These are phyloP conservation scores for Didymosphaeria variabile DNA, from an alignment of 2,329 filamentous ascomycete genomes.

Conservation along the genomic window DNA sequence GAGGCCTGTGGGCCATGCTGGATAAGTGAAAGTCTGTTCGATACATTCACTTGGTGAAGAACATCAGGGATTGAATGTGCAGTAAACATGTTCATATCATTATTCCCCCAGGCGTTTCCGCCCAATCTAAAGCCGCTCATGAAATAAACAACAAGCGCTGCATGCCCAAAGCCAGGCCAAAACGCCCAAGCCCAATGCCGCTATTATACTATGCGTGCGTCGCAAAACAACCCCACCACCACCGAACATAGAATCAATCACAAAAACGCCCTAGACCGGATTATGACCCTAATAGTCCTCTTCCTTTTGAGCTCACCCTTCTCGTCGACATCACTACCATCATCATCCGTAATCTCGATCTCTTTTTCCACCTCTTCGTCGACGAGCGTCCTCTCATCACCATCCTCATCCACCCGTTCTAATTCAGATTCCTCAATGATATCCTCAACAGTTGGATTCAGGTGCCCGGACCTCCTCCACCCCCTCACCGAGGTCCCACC, in stretches of 20 bases:
- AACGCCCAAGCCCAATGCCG: background rate
- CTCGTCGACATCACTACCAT: slow-evolving; percentile 22
- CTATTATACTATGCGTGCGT: background rate
- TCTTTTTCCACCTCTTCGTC: slow-evolving; percentile 24
- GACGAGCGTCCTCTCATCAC: slow-evolving; percentile 18
- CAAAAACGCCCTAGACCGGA: slow-evolving; percentile 48
- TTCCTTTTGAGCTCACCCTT: slow-evolving; percentile 38
- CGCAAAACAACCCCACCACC: background rate
- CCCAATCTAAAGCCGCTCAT: background rate
- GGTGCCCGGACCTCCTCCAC: slow-evolving; percentile 44
- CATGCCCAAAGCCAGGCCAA: slow-evolving; percentile 1
- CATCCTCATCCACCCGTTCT: slow-evolving; percentile 19
- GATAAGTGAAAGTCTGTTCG: background rate
- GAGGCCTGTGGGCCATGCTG: background rate
- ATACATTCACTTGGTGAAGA: background rate
- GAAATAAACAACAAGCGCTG: background rate
- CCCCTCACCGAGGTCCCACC: slow-evolving; percentile 42
- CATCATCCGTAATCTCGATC: slow-evolving; percentile 26
- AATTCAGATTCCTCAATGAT: slow-evolving; percentile 26
- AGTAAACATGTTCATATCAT: background rate
- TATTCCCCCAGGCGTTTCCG: background rate
- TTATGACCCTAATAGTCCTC: slow-evolving; percentile 42
- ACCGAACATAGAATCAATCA: slow-evolving; percentile 18
- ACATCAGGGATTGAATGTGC: background rate
- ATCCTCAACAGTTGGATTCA: slow-evolving; percentile 41